phyloP scores from a whole-genome alignment of 495 filamentous ascomycete genomes.

The Talaromyces ruber region DNA sequence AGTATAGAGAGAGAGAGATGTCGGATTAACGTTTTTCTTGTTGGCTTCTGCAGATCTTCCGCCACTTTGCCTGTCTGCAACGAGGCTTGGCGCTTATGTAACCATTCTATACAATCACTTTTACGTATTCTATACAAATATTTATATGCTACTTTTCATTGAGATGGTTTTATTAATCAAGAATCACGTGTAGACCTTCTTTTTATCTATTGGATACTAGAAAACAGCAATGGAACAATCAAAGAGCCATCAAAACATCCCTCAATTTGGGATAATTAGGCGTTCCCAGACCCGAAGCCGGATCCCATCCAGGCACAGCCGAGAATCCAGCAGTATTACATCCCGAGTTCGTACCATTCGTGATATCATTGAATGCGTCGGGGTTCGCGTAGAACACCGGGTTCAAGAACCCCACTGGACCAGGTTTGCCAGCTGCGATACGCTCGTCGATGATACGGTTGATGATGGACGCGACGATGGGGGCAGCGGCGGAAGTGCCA shows the following conservation, averaged over 20 bases:
- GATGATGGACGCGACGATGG: slow-evolving; percentile 47
- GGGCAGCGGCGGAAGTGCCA: slow-evolving; percentile 47
- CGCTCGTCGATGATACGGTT: slow-evolving; percentile 58
- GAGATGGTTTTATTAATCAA: too few species aligned
- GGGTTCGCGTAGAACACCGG: slow-evolving; percentile 54
- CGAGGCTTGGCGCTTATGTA: neutral
- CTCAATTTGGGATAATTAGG: slow-evolving; percentile 14
- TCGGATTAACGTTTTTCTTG: neutral
- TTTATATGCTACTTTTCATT: too few species aligned
- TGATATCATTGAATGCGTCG: slow-evolving; percentile 54
- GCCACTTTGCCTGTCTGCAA: neutral
- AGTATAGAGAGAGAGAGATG: neutral
- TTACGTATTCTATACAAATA: too few species aligned
- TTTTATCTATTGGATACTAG: neutral
- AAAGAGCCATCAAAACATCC: neutral
- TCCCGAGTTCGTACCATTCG: slow-evolving; percentile 46
- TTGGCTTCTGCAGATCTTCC: neutral
- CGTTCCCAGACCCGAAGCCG: slow-evolving; percentile 39
- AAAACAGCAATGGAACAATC: neutral
- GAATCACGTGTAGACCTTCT: neutral
- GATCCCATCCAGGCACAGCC: slow-evolving; percentile 40
- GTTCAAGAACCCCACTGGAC: slow-evolving; percentile 52
- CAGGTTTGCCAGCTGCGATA: slow-evolving; percentile 40
- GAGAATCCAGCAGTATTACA: slow-evolving; percentile 50
- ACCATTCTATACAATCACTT: neutral